Evolutionary conservation across 139 green algal species (phyloP).

Genomic region (Prasinococcaceae sp.): DNA sequence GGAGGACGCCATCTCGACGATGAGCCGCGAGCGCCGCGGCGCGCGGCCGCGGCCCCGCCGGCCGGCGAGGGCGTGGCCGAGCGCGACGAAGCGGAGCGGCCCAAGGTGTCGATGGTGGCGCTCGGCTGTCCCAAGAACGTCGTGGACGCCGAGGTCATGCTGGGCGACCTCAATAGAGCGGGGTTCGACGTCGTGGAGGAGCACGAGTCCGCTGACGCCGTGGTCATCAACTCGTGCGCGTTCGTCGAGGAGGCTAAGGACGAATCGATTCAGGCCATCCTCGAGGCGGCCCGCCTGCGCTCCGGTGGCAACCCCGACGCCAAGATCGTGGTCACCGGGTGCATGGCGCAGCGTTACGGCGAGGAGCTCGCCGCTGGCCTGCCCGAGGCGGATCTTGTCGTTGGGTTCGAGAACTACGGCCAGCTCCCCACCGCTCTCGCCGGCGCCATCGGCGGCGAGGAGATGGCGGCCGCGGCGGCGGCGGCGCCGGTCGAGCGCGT

Average conservation of each 20-base stretch:
- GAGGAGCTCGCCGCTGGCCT: slow-evolving; percentile 53
- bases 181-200: slow-evolving; percentile 56
- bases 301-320: slow-evolving; percentile 42
- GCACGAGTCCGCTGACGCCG: slow-evolving; percentile 49
- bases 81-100: too few relatives aligned
- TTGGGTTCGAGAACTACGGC: slow-evolving; percentile 64
- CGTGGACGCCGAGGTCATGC: slow-evolving; percentile 59
- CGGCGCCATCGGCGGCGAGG: neutral
- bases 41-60: too few relatives aligned
- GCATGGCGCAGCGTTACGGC: slow-evolving; percentile 72
- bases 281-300: slow-evolving; percentile 47
- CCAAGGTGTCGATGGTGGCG: too few relatives aligned
- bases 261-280: slow-evolving; percentile 70
- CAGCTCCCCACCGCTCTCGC: slow-evolving; percentile 19
- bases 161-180: slow-evolving; percentile 55
- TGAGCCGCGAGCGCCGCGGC: too few relatives aligned
- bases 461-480: neutral
- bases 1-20: too few relatives aligned
- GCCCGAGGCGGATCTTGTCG: slow-evolving; percentile 67
- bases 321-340: slow-evolving; percentile 67
- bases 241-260: slow-evolving; percentile 83
- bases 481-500: neutral
- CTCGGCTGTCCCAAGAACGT: slow-evolving; percentile 81
- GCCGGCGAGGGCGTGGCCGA: too few relatives aligned
- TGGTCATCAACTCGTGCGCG: slow-evolving; percentile 75